Evolutionary conservation across 257 asterid species (phyloP), one percentile per base, ranked within the genome.

Genomic region (Solanum arcanum): DNA sequence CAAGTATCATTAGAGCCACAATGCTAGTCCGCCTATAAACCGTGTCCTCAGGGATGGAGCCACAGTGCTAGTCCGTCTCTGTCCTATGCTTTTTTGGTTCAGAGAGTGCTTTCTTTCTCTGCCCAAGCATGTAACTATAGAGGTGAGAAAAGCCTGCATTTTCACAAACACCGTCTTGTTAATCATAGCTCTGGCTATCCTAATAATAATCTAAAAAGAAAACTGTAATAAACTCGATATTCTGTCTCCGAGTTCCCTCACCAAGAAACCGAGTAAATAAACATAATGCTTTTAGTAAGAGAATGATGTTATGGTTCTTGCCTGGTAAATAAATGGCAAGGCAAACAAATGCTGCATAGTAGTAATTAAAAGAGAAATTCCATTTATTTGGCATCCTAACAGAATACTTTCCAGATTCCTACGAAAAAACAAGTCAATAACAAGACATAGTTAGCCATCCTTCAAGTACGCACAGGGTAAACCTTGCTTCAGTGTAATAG

Each of bases 241-340:
- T 27, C 1, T 68, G 39, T 27, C 74, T 1, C 74, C 39, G 39
- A 68, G 18, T 68, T 27, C 74, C 21, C 39, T 27, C 39, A 27
- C 74, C 74, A 68, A 68, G 74, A 68, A 68, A 74, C 11, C 3
- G 31, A n/a, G 8, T 39, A 74, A 59, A 74, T 23, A 76, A 42
- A 74, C 59, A 41, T 0, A 41, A 25, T n/a, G 83, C 3, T 76
- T 76, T 76, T 23, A 76, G 83, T 76, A 13, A 76, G 83, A 42
- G 39, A 77, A 42, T 77, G 83, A 42, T 29, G 41, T 69, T n/a
- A 42, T n/a, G 37, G 70, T 60, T 52, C 89, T 47, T 91, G 81
- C 93, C 94, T 14, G 98, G 99, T 49, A 93, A 98, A 83, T 95
- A 97, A 44, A 93, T 41, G 9, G 90, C 98, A 15, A 97, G 93